Conservation (phyloP, 148 eudicot species). For the Rhododendron mucronatum region DNA sequence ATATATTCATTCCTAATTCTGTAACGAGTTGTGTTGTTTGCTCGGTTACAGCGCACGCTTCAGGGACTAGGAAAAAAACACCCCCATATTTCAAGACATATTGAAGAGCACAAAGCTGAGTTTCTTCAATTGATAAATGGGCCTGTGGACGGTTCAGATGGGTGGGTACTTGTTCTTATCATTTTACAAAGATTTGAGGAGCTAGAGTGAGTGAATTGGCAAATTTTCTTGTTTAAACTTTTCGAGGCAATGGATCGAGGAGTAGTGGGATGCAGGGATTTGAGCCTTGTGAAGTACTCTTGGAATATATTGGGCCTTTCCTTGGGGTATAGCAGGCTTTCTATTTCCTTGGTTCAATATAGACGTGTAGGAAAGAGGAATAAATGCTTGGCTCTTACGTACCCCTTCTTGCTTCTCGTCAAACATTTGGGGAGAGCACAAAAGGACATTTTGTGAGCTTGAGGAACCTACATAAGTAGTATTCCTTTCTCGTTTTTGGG, state of each 20-base stretch:
- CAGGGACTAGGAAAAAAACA: conserved; percentile 96
- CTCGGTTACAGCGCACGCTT: conserved; percentile 75
- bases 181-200: not conserved
- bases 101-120: conserved; percentile 87
- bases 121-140: conserved; percentile 88
- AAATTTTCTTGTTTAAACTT: not conserved
- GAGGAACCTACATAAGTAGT: not conserved
- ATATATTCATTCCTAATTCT: too few relatives aligned
- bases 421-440: not conserved
- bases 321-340: not conserved
- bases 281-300: not conserved
- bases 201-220: not conserved
- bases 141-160: conserved; percentile 20
- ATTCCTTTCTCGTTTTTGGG: not conserved
- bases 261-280: too few relatives aligned
- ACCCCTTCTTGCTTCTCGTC: not conserved
- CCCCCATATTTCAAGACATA: conserved; percentile 69
- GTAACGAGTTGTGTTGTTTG: not conserved
- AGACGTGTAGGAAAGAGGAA: too few relatives aligned
- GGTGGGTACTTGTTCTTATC: conserved; percentile 20
- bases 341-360: not conserved
- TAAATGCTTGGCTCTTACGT: too few relatives aligned
- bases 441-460: not conserved
- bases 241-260: not conserved
- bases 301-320: not conserved